Percentiles rank a stretch among this genome's conserved stretches.
phyloP scores from a whole-genome alignment of 768 basidiomycete species.

The Naematelia aurantialba region DNA sequence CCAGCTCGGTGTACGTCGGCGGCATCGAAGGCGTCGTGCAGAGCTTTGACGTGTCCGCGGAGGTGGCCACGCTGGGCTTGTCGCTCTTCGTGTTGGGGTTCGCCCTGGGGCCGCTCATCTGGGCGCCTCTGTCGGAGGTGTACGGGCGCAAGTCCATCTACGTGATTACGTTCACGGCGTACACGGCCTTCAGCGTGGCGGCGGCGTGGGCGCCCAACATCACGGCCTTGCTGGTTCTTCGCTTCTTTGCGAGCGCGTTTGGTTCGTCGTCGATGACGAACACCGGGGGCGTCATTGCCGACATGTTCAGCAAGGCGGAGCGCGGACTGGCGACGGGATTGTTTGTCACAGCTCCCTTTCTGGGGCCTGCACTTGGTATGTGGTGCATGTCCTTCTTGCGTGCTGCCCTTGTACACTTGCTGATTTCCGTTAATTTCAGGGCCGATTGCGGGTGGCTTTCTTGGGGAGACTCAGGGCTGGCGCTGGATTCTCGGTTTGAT shows the following conservation, averaged over 20 bases:
- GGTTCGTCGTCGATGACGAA: conserved; percentile 35
- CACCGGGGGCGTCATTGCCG: conserved; percentile 32
- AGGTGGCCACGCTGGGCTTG: neutral
- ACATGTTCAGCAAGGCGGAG: conserved; percentile 31
- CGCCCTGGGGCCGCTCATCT: conserved; percentile 12
- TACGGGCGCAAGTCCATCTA: conserved; percentile 16
- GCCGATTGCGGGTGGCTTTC: neutral
- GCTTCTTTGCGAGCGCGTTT: conserved; percentile 12
- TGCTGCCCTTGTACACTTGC: conserved; percentile 32
- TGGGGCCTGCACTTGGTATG: neutral
- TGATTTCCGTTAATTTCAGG: conserved; percentile 22
- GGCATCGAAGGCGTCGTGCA: too few relatives aligned
- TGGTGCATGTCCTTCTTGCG: too few relatives aligned
- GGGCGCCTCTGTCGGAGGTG: conserved; percentile 22
- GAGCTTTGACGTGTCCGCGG: neutral
- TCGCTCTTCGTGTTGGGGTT: conserved; percentile 1
- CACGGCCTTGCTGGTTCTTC: conserved; percentile 13
- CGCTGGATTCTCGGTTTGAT: neutral
- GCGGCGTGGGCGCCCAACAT: conserved; percentile 27
- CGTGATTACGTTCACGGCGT: conserved; percentile 14
- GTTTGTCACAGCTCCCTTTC: too few relatives aligned
- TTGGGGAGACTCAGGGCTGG: neutral
- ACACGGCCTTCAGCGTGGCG: conserved; percentile 20
- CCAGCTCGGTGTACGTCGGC: too few relatives aligned
- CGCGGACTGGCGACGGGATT: conserved; percentile 1